Percentiles rank a stretch among this genome's conserved stretches.
phyloP scores from a whole-genome alignment of 202 grass and related monocot genomes.

The Panicum virgatum region DNA sequence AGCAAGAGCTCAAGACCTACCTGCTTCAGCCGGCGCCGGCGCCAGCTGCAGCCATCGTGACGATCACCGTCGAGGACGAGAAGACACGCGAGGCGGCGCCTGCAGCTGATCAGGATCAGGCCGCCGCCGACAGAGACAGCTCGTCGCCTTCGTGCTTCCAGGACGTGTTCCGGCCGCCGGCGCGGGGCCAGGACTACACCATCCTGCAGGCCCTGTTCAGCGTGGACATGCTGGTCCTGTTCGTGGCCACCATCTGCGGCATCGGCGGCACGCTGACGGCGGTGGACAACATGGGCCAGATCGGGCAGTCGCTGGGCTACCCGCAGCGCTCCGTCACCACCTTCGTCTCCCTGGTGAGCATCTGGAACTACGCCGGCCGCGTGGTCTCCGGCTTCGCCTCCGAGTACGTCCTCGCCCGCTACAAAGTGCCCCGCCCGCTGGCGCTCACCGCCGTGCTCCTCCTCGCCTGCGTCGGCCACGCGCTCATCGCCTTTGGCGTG shows the following conservation, averaged over 20 bases:
- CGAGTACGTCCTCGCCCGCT: slow-evolving; percentile 40
- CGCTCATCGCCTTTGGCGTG: slow-evolving; percentile 53
- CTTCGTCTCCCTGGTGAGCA: slow-evolving; percentile 70
- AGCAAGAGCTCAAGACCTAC: slow-evolving; percentile 46
- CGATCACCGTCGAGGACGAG: slow-evolving; percentile 11
- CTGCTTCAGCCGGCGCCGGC: neutral
- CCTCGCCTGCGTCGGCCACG: slow-evolving; percentile 46
- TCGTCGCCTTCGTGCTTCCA: slow-evolving; percentile 24
- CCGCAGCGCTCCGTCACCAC: slow-evolving; percentile 43
- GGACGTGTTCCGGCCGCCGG: slow-evolving; percentile 50
- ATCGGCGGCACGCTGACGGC: slow-evolving; percentile 83
- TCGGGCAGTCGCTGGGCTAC: slow-evolving; percentile 73
- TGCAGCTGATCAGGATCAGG: neutral
- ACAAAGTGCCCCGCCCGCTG: slow-evolving; percentile 59
- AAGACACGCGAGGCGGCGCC: neutral
- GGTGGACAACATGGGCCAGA: slow-evolving; percentile 98
- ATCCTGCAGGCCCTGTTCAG: slow-evolving; percentile 75
- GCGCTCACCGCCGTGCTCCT: slow-evolving; percentile 45
- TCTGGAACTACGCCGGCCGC: slow-evolving; percentile 72
- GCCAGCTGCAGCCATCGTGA: neutral
- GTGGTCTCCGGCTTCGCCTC: slow-evolving; percentile 63
- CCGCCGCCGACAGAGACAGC: neutral
- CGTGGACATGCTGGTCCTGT: slow-evolving; percentile 71
- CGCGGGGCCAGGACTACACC: slow-evolving; percentile 59
- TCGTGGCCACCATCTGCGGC: slow-evolving; percentile 70